These are phyloP conservation scores for Pythium brachiatum DNA, from an alignment of 352 stramenopile species.

Conservation along the genomic window DNA sequence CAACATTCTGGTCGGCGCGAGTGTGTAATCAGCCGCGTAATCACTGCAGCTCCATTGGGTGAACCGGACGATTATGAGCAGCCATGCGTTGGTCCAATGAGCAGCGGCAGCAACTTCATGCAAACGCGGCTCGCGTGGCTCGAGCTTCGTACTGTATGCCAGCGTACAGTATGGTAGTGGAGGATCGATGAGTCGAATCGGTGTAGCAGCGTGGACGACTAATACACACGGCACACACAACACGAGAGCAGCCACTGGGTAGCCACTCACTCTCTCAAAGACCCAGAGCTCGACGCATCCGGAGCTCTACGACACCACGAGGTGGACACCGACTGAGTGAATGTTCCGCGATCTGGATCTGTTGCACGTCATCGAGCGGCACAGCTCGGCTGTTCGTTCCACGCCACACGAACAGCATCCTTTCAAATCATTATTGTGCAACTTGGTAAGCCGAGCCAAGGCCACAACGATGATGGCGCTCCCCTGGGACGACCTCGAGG, in stretches of 20 bases:
- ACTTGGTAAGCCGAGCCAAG: neutral
- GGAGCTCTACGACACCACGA: neutral
- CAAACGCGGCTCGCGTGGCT: neutral
- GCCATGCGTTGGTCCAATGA: neutral
- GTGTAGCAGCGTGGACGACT: too few species aligned
- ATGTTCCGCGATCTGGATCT: neutral
- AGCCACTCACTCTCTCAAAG: too few species aligned
- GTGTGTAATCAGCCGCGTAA: neutral
- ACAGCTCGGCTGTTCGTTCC: neutral
- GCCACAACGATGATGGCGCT: constrained; percentile 2
- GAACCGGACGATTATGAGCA: neutral
- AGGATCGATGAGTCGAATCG: too few species aligned
- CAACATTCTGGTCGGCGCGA: neutral
- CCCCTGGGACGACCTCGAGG: neutral
- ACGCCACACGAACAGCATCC: neutral
- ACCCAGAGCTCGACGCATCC: too few species aligned
- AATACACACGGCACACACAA: too few species aligned
- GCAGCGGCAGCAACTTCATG: too few species aligned
- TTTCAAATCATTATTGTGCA: neutral
- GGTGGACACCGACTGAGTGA: neutral
- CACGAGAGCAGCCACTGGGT: too few species aligned
- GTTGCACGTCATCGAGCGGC: neutral
- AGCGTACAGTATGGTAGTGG: too few species aligned
- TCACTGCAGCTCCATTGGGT: neutral
- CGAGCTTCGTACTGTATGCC: neutral